phyloP scores from a whole-genome alignment of 208 protist species.

The Plasmodiophora brassicae region DNA sequence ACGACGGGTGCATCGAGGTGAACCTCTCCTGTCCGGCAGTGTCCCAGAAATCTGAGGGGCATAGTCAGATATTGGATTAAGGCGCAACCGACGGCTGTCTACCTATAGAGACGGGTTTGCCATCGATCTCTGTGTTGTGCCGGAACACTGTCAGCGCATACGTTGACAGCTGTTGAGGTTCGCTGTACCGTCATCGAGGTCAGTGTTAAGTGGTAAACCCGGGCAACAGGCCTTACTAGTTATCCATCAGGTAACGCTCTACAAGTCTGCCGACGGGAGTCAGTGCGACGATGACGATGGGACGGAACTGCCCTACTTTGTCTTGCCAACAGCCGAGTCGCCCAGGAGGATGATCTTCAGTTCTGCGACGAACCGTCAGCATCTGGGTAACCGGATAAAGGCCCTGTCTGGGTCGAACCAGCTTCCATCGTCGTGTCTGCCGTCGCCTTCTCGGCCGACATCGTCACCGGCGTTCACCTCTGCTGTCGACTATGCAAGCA shows the following conservation, averaged over 20 bases:
- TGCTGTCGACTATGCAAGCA: too few species aligned
- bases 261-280: slow-evolving; percentile 27
- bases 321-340: slow-evolving; percentile 45
- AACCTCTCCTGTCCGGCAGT: slow-evolving; percentile 49
- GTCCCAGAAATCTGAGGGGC: slow-evolving; percentile 40
- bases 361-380: background rate
- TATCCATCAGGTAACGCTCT: slow-evolving; percentile 44
- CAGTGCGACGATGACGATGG: background rate
- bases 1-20: slow-evolving; percentile 43
- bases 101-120: slow-evolving; percentile 34
- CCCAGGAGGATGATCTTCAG: slow-evolving; percentile 48
- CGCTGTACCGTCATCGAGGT: too few species aligned
- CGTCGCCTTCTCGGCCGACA: too few species aligned
- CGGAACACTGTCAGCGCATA: slow-evolving; percentile 46
- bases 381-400: slow-evolving; percentile 17
- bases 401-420: too few species aligned
- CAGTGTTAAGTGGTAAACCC: background rate
- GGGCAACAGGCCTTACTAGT: slow-evolving; percentile 14
- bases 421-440: too few species aligned
- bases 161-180: slow-evolving; percentile 47
- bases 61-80: background rate
- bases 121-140: slow-evolving; percentile 42
- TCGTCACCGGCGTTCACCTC: too few species aligned
- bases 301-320: slow-evolving; percentile 36
- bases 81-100: background rate